Conservation (phyloP, 129 eudicot species). For the Lactuca saligna region DNA sequence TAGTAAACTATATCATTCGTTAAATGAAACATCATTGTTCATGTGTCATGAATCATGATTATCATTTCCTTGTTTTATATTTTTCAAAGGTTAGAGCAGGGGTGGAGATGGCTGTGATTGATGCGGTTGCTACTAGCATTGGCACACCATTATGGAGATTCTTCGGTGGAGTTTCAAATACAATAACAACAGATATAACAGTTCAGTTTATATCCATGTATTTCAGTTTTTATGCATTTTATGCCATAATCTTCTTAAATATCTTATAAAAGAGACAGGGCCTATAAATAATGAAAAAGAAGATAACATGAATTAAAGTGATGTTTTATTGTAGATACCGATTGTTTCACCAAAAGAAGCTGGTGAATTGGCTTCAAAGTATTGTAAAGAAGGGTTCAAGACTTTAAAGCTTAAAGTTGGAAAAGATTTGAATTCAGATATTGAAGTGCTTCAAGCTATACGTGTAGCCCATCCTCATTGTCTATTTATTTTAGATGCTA, state of each 20-base stretch:
- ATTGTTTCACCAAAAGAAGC: conserved; percentile 77
- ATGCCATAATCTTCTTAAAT: not conserved
- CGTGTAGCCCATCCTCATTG: conserved; percentile 73
- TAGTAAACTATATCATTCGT: too few relatives aligned
- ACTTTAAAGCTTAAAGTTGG: conserved; percentile 90
- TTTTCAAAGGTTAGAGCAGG: conserved; percentile 84
- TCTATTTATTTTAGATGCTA: conserved; percentile 83
- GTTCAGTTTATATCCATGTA: conserved; percentile 43
- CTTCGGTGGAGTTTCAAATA: conserved; percentile 81
- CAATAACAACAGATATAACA: conserved; percentile 87
- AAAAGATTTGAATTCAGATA: conserved; percentile 69
- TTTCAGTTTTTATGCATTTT: conserved; percentile 8
- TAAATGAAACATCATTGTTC: too few relatives aligned
- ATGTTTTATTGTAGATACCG: conserved; percentile 61
- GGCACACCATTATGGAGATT: conserved; percentile 87
- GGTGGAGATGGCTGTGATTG: conserved; percentile 92
- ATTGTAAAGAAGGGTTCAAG: conserved; percentile 68
- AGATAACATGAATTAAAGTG: not conserved
- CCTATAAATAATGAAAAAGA: not conserved
- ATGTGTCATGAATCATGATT: too few relatives aligned
- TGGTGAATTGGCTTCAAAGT: conserved; percentile 70
- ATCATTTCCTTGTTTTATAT: not conserved
- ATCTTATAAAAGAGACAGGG: not conserved
- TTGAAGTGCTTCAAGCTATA: conserved; percentile 83
- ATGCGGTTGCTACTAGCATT: conserved; percentile 92